These are phyloP conservation scores for Chimonanthus salicifolius DNA, from an alignment of 164 flowering plant species.

Conservation along the genomic window DNA sequence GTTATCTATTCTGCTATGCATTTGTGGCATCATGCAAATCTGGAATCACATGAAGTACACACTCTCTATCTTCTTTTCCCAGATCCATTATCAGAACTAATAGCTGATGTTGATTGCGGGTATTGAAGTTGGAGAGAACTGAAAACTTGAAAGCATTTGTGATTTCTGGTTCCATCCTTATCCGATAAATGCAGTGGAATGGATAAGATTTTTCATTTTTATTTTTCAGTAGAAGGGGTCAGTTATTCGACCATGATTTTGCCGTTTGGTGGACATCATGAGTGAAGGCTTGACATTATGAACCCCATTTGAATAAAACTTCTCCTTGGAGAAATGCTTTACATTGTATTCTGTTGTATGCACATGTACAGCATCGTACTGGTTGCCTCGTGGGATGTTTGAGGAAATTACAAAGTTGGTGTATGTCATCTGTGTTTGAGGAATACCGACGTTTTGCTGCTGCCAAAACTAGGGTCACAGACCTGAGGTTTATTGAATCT, in stretches of 20 bases:
- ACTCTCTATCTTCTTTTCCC: neutral
- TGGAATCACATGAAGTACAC: neutral
- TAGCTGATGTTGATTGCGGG: too few species aligned
- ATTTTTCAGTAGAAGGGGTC: neutral
- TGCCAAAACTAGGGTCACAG: slow-evolving; percentile 48
- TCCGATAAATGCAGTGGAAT: neutral
- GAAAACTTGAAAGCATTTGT: too few species aligned
- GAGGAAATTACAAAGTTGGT: slow-evolving; percentile 80
- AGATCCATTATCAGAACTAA: neutral
- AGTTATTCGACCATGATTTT: neutral
- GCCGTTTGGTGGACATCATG: neutral
- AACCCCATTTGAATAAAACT: neutral
- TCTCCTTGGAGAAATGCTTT: too few species aligned
- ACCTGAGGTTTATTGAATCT: slow-evolving; percentile 57
- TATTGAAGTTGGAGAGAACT: too few species aligned
- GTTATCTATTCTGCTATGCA: neutral
- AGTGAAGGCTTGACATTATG: neutral
- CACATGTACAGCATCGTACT: slow-evolving; percentile 69
- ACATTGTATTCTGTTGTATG: neutral
- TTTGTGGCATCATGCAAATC: neutral
- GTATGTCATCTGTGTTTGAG: slow-evolving; percentile 60
- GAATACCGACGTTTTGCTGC: slow-evolving; percentile 78
- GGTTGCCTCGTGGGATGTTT: slow-evolving; percentile 81
- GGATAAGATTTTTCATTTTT: neutral
- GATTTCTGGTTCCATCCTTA: neutral